A percentile compares a stretch with the other conserved stretches of the same genome.
These are phyloP conservation scores for Alternaria sp. DNA, from an alignment of 2,329 filamentous ascomycete genomes.

Conservation along the genomic window DNA sequence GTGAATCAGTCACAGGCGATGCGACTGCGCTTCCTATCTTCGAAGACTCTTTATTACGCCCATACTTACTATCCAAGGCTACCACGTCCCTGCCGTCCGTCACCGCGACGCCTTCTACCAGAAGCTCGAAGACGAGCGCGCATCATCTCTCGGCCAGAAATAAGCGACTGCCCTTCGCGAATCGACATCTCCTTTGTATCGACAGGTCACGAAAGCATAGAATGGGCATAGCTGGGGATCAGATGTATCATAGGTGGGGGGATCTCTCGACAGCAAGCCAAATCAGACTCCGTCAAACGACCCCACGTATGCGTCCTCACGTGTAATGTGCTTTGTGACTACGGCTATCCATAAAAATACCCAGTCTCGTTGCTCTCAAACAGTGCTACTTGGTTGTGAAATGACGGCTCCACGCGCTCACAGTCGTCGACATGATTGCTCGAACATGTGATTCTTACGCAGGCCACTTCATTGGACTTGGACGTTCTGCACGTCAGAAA, in stretches of 20 bases:
- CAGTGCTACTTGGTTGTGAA: neutral
- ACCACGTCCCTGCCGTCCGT: conserved; percentile 69
- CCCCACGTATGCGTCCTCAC: neutral
- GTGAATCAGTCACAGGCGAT: conserved; percentile 34
- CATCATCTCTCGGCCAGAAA: conserved; percentile 52
- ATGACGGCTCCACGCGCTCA: neutral
- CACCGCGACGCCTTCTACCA: conserved; percentile 68
- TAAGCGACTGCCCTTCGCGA: conserved; percentile 15
- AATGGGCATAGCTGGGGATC: conserved; percentile 28
- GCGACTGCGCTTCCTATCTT: neutral
- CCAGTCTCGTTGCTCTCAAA: neutral
- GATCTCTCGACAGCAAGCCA: conserved; percentile 30
- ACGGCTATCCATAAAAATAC: neutral
- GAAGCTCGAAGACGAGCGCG: conserved; percentile 68
- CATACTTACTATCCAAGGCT: conserved; percentile 54
- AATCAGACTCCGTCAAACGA: conserved; percentile 11
- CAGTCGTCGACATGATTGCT: neutral
- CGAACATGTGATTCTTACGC: neutral
- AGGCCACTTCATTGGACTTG: neutral
- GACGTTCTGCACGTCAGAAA: neutral
- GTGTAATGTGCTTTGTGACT: neutral
- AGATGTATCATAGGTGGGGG: conserved; percentile 42
- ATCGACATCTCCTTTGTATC: conserved; percentile 36
- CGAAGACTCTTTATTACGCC: neutral
- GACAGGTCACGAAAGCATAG: conserved; percentile 31